Evolutionary conservation across 2,329 filamentous ascomycete species (phyloP), one percentile per base, ranked within the genome.

Genomic region (Elsinoe batatas): DNA sequence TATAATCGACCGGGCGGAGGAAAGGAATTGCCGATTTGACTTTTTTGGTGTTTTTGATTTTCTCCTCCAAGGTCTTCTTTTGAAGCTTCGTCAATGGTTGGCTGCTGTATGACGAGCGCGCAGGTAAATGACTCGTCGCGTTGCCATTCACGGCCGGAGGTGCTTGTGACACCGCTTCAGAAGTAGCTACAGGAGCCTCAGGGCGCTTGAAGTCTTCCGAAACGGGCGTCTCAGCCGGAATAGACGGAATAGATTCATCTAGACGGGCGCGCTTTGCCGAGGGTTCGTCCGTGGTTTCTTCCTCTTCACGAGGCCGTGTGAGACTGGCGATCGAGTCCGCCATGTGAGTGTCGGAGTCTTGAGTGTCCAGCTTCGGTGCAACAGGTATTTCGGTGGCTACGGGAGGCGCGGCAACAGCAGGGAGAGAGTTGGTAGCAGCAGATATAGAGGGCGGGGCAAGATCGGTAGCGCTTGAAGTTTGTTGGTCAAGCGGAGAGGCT

Each of bases 191-290:
- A 4, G 63, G 62, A 22, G 63, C 53, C 7, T 30, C 64, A 62
- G 60, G 63, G 58, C 65, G 66, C 18, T 71, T 55, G 54, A 60
- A 57, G 59, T 57, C 53, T 20, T 53, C 33, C 11, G 46, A 49
- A 20, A 36, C 42, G 18, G 62, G 62, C 47, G 71, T 22, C 32
- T 56, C 55, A 8, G 18, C 53, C 5, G 49, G 35, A 6, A 51
- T n/a, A 15, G 54, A 38, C 10, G 40, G 20, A 22, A 40, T 17
- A 2, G 72, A 71, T 42, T 76, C 73, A 13, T 87, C 85, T 0
- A 88, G 86, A 71, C 84, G 91, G 36, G 87, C 82, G 22, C 91
- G 84, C 74, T 96, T 96, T 1, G 89, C 80, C 13, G 81, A 80
- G 54, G 85, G 89, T 60, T 88, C 74, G 26, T 63, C 67, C n/a